These are phyloP conservation scores for Syncephalastrum sp. DNA, from an alignment of 371 early-diverging fungal genomes.

Conservation along the genomic window DNA sequence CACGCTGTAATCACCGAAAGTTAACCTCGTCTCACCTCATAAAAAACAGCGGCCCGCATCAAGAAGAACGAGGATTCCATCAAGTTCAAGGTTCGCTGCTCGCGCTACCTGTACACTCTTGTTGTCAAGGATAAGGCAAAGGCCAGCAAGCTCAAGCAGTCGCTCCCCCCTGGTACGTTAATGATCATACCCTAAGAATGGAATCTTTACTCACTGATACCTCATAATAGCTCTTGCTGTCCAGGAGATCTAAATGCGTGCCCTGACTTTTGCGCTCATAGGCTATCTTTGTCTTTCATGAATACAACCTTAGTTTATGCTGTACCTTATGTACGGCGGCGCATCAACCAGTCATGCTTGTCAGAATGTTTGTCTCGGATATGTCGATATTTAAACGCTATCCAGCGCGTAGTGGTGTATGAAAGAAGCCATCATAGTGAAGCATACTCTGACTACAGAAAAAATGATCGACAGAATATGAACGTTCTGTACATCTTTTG, in stretches of 20 bases:
- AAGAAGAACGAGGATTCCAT: constrained; percentile 94
- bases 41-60: constrained; percentile 79
- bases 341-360: neutral
- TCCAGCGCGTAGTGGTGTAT: neutral
- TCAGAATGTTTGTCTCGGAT: neutral
- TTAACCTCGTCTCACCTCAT: neutral
- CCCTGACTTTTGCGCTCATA: neutral
- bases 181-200: neutral
- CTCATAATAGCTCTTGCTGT: constrained; percentile 26
- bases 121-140: constrained; percentile 93
- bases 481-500: no score
- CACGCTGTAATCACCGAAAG: constrained; percentile 7
- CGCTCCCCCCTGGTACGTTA: constrained; percentile 80
- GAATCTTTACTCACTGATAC: neutral
- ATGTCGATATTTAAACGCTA: neutral
- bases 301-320: neutral
- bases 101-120: constrained; percentile 96
- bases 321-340: neutral
- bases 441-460: no score
- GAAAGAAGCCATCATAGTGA: neutral
- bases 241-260: constrained; percentile 29
- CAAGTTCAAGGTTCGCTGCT: constrained; percentile 99
- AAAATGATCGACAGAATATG: no score
- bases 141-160: constrained; percentile 95
- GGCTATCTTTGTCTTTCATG: neutral